Evolutionary conservation across 768 basidiomycete genomes (phyloP), one percentile per base, ranked within the genome.

Genomic region (Boletus subcaerulescens): DNA sequence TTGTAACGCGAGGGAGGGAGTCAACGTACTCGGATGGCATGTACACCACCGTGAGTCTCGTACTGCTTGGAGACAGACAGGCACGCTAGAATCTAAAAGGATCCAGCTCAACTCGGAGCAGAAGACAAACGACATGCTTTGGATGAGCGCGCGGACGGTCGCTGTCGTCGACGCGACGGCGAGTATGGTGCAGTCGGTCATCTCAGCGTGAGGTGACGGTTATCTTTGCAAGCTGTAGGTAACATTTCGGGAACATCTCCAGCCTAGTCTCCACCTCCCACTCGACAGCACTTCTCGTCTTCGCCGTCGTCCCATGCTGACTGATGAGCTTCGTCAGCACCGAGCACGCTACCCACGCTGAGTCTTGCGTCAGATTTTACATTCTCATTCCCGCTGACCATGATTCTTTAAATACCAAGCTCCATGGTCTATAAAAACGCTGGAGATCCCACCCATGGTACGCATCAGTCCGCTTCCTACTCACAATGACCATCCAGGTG

Each of bases 101-200:
- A n/a, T n/a, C n/a, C n/a, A n/a, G n/a, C n/a, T n/a, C n/a, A n/a
- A n/a, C n/a, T n/a, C 54, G 38, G 31, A 20, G 17, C n/a, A 12
- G n/a, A 41, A 18, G 33, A 22, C 3, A 36, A 51, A 53, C 36
- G 12, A 55, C 64, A n/a, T 64, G 50, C 70, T 61, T 60, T 59
- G 57, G n/a, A 72, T 56, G 26, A 72, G 60, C 26, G 54, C 53
- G 43, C 24, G 50, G 44, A 57, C 58, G 35, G 56, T 63, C 36
- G 53, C 44, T 26, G 54, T 64, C 41, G 62, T 50, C 0, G 64
- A 50, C 17, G 66, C 68, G 54, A 70, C 29, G 48, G 62, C 59
- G 40, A 70, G 64, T 31, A 69, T 68, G 40, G 66, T 53, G 13
- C 68, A 68, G 42, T 60, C 66, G 33, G 56, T 41, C 52, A 64